phyloP scores from a whole-genome alignment of 352 stramenopile species.

The Pythium graminicola region DNA sequence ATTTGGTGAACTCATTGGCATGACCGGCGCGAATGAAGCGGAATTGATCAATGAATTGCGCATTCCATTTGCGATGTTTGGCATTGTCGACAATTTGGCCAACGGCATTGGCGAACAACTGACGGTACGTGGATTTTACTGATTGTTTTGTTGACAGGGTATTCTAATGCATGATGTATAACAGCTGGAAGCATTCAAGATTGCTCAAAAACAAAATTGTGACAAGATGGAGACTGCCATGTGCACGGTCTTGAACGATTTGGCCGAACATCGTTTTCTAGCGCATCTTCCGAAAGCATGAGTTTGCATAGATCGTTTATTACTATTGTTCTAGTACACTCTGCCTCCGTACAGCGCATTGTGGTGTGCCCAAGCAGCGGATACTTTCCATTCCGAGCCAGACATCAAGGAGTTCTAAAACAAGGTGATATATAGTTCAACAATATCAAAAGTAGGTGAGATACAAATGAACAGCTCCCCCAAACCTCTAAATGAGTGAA shows the following conservation, averaged over 20 bases:
- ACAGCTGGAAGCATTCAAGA: constrained; percentile 66
- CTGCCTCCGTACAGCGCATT: background rate
- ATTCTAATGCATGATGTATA: background rate
- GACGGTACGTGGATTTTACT: constrained; percentile 32
- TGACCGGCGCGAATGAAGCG: constrained; percentile 85
- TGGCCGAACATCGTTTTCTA: constrained; percentile 28
- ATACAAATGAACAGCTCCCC: no score
- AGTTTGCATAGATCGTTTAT: constrained; percentile 4
- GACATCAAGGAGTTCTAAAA: background rate
- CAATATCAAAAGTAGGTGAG: background rate
- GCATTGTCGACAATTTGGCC: constrained; percentile 85
- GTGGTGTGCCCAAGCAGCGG: background rate
- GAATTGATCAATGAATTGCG: constrained; percentile 78
- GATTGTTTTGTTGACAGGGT: no score
- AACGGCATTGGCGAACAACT: constrained; percentile 78
- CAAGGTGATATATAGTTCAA: background rate
- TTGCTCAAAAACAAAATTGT: constrained; percentile 67
- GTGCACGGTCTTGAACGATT: constrained; percentile 46
- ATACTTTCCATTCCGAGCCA: constrained; percentile 9
- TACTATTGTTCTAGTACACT: background rate
- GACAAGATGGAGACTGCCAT: constrained; percentile 62
- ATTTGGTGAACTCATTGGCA: constrained; percentile 82
- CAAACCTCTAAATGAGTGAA: background rate
- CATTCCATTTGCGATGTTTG: constrained; percentile 81
- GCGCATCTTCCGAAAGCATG: constrained; percentile 16